These are phyloP conservation scores for Atkinsonella texensis DNA, from an alignment of 2,329 filamentous ascomycete genomes.

Conservation along the genomic window DNA sequence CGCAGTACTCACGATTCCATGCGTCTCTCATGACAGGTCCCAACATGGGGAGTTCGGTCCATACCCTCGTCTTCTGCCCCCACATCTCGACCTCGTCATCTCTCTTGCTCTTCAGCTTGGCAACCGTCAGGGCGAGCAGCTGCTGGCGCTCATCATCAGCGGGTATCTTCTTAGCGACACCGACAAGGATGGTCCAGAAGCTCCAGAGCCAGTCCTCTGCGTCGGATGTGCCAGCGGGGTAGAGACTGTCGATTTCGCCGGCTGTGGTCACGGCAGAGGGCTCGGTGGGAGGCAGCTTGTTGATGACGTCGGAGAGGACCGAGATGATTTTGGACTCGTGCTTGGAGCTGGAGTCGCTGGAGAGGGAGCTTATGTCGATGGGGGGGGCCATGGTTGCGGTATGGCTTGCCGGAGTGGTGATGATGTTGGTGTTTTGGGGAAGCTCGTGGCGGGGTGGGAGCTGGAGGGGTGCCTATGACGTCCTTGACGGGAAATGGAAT, in stretches of 20 bases:
- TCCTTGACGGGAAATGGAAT: background rate
- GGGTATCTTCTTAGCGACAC: slow-evolving; percentile 14
- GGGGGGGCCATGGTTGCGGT: slow-evolving; percentile 2
- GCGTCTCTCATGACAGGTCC: slow-evolving; percentile 18
- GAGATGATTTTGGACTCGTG: slow-evolving; percentile 11
- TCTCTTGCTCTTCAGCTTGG: slow-evolving; percentile 12
- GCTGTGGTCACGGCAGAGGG: slow-evolving; percentile 12
- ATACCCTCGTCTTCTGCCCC: slow-evolving; percentile 15
- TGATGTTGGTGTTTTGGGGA: background rate
- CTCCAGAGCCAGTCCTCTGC: slow-evolving; percentile 18
- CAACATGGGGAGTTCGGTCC: slow-evolving; percentile 20
- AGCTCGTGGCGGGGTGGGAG: background rate
- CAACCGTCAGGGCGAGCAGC: slow-evolving; percentile 13
- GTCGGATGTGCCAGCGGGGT: slow-evolving; percentile 8
- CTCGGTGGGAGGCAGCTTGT: slow-evolving; percentile 8
- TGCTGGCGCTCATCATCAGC: slow-evolving; percentile 15
- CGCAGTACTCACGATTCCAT: slow-evolving; percentile 16
- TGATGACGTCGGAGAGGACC: slow-evolving; percentile 15
- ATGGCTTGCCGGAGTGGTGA: background rate
- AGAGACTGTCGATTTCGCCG: slow-evolving; percentile 15
- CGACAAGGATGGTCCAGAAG: slow-evolving; percentile 17
- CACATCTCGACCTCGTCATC: slow-evolving; percentile 16
- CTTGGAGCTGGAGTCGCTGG: slow-evolving; percentile 2
- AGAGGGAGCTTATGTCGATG: slow-evolving; percentile 3
- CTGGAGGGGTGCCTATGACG: background rate